These are phyloP conservation scores for Polytolypa hystricis DNA, from an alignment of 2,329 filamentous ascomycete genomes.

Conservation along the genomic window DNA sequence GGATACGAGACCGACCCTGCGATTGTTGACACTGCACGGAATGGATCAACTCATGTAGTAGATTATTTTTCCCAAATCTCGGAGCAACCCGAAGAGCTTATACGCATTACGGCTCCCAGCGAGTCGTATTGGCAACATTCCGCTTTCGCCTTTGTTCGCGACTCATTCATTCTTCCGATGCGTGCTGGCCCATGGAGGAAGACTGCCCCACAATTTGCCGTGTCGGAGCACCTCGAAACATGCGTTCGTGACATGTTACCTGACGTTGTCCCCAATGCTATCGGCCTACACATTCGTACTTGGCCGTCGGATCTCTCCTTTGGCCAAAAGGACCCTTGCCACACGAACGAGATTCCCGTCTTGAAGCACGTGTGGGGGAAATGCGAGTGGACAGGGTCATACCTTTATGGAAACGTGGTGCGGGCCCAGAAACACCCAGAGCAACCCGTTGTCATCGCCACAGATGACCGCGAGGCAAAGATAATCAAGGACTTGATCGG, in stretches of 20 bases:
- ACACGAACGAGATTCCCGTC: slow-evolving; percentile 3
- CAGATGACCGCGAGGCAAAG: slow-evolving; percentile 1
- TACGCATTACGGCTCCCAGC: slow-evolving; percentile 3
- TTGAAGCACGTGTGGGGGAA: slow-evolving; percentile 2
- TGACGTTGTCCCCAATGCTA: slow-evolving; percentile 1
- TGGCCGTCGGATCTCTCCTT: slow-evolving; percentile 6
- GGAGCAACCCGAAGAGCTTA: slow-evolving; percentile 1
- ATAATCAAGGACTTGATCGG: slow-evolving; percentile 1
- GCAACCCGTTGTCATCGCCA: slow-evolving; percentile 5
- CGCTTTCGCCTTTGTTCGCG: slow-evolving; percentile 4
- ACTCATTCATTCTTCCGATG: slow-evolving; percentile 4
- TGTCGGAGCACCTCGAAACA: slow-evolving; percentile 2
- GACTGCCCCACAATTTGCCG: not conserved
- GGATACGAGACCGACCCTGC: slow-evolving; percentile 3
- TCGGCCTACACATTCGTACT: slow-evolving; percentile 4
- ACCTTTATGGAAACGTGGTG: slow-evolving; percentile 4
- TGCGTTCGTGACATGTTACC: slow-evolving; percentile 4
- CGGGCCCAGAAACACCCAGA: not conserved
- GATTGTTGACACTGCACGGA: not conserved
- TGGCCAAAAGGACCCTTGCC: slow-evolving; percentile 4
- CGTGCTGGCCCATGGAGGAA: slow-evolving; percentile 4
- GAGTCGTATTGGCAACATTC: slow-evolving; percentile 5
- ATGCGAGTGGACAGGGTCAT: slow-evolving; percentile 5
- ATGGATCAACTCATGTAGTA: not conserved
- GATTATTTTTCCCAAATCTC: slow-evolving; percentile 2